These are phyloP conservation scores for Lizonia empirigonia DNA, from an alignment of 2,329 filamentous ascomycete species.

Conservation along the genomic window DNA sequence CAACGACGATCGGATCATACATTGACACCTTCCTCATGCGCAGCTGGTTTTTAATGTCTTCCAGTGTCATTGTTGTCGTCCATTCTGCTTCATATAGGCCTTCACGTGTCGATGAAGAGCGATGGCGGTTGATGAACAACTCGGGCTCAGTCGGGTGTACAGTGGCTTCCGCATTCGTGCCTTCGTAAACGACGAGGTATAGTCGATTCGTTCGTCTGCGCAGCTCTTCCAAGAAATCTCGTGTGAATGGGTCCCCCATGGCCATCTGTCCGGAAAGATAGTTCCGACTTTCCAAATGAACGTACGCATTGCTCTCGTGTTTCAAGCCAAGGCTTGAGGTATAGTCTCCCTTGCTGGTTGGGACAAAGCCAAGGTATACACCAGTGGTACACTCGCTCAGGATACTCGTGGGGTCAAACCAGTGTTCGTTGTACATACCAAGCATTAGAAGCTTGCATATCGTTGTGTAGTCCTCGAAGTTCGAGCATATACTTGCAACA, in stretches of 20 bases:
- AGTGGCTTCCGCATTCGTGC: slow-evolving; percentile 32
- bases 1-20: slow-evolving; percentile 39
- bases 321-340: not conserved
- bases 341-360: slow-evolving; percentile 31
- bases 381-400: slow-evolving; percentile 30
- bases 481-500: slow-evolving; percentile 36
- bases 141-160: slow-evolving; percentile 34
- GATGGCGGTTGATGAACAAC: slow-evolving; percentile 31
- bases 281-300: slow-evolving; percentile 31
- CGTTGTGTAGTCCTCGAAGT: slow-evolving; percentile 38
- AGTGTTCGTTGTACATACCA: slow-evolving; percentile 33
- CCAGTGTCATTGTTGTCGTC: slow-evolving; percentile 27
- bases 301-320: slow-evolving; percentile 15
- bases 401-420: slow-evolving; percentile 29
- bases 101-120: slow-evolving; percentile 20
- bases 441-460: slow-evolving; percentile 39
- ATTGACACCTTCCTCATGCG: slow-evolving; percentile 30
- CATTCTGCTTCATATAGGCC: slow-evolving; percentile 20
- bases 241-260: slow-evolving; percentile 28
- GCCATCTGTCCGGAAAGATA: slow-evolving; percentile 42
- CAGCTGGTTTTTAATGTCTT: slow-evolving; percentile 38
- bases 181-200: slow-evolving; percentile 37
- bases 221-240: slow-evolving; percentile 29
- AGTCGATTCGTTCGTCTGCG: slow-evolving; percentile 26
- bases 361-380: slow-evolving; percentile 36